Base-by-base conservation (phyloP, 495 filamentous ascomycete genomes). In the Acidiella bohemica region DNA sequence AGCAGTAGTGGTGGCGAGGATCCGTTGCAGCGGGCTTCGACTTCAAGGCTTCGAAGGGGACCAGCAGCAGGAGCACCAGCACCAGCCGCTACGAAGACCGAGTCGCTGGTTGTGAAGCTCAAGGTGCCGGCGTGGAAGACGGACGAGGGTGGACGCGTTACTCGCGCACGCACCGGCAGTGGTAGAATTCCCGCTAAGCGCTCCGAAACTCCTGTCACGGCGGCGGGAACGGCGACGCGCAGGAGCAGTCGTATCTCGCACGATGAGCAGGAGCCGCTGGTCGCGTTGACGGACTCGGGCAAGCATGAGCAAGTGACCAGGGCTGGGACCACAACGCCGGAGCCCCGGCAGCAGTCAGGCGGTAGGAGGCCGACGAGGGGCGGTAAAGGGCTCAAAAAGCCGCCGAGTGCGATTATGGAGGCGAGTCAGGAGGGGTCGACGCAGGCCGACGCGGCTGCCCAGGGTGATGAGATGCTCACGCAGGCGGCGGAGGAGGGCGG, bases 211-310 rank as follows among this genome's bases (percentile, higher is more conserved):
- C 46, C 36, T 1, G 26, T 36, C 24, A 26, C n/a, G 33, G 29
- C 41, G 3, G 5, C 38, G 25, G 41, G 53, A 16, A 54, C 57
- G 6, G 45, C 44, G 11, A 65, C 64, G 11, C 62, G 73, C 36
- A 66, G 73, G 39, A 73, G 64, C 25, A 78, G 75, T 46, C 72
- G 76, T 13, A 67, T 71, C 5, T 71, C 66, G 14, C 71, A 74
- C 30, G 73, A 72, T 41, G 62, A 70, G 7, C 65, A 68, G 4
- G 72, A 73, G 27, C 70, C 78, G 12, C 67, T 80, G 11, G 62
- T 77, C 29, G 75, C 68, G 13, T 63, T 93, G 23, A 77, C 83
- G 0, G 78, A 76, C 51, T 92, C 84, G 2, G 85, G 85, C 10
- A 73, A 68, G 50, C 82, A 92, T 55, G 72, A 76, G 40, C 53